These are phyloP conservation scores for Trichoderma citrinoviride DNA, from an alignment of 2,329 filamentous ascomycete genomes.

Conservation along the genomic window DNA sequence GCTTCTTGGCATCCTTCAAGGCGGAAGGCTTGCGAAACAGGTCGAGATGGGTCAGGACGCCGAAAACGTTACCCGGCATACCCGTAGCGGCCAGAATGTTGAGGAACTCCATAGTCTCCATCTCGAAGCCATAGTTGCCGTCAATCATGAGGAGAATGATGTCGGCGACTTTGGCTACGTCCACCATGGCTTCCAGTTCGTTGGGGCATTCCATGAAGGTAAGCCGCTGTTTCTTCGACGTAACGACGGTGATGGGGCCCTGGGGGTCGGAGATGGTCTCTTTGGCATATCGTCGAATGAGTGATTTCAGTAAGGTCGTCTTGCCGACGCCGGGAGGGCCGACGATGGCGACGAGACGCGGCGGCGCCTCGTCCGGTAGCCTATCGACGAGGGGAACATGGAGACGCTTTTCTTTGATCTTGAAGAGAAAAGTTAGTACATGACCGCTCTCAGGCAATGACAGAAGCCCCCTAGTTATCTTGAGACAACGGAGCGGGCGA, in stretches of 20 bases:
- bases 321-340: constrained; percentile 94
- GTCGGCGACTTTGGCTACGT: constrained; percentile 94
- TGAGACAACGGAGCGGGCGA: constrained; percentile 17
- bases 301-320: constrained; percentile 90
- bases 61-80: constrained; percentile 98
- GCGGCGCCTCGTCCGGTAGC: constrained; percentile 90
- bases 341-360: constrained; percentile 88
- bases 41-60: constrained; percentile 93
- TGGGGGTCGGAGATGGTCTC: constrained; percentile 87
- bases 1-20: constrained; percentile 90
- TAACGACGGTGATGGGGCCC: constrained; percentile 92
- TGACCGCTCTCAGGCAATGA: not conserved
- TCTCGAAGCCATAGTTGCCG: constrained; percentile 97
- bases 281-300: constrained; percentile 92
- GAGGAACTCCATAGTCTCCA: constrained; percentile 99
- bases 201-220: constrained; percentile 98
- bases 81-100: constrained; percentile 90
- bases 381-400: constrained; percentile 97
- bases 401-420: constrained; percentile 92
- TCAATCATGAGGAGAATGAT: constrained; percentile 98
- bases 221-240: constrained; percentile 88
- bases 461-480: no score
- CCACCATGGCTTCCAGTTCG: constrained; percentile 93
- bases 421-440: constrained; percentile 26
- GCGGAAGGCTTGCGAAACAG: constrained; percentile 92